These are phyloP conservation scores for Eucalyptus melliodora DNA, from an alignment of 345 rosid species.

Conservation along the genomic window DNA sequence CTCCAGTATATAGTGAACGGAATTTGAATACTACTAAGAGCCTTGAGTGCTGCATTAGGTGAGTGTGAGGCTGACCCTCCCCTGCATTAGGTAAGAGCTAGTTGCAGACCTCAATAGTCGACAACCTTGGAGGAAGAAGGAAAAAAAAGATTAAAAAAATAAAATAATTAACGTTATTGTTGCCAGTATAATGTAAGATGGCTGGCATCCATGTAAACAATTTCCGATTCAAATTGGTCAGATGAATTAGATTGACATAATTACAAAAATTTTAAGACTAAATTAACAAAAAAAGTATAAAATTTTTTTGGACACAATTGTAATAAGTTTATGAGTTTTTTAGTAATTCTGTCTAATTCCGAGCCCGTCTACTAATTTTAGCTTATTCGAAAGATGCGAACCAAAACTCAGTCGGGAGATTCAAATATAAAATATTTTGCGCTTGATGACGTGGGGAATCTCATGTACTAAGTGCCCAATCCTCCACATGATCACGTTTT, in stretches of 20 bases:
- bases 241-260: not conserved
- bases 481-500: not conserved
- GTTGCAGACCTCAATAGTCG: no score
- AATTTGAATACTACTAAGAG: conserved; percentile 29
- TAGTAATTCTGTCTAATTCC: not conserved
- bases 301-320: no score
- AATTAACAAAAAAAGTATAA: not conserved
- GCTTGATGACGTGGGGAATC: not conserved
- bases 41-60: conserved; percentile 59
- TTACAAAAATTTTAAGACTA: no score
- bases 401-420: not conserved
- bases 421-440: not conserved
- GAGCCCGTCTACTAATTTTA: not conserved
- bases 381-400: not conserved
- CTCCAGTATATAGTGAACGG: conserved; percentile 46
- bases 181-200: rapidly evolving
- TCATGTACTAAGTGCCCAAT: not conserved
- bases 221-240: rapidly evolving
- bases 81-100: not conserved
- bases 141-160: no score
- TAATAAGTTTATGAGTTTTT: not conserved
- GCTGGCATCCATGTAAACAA: no score
- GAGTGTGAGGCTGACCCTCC: not conserved
- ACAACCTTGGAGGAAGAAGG: not conserved
- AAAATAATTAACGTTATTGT: no score